Base-by-base conservation (phyloP, 148 eudicot genomes). In the Amaranthus palmeri region DNA sequence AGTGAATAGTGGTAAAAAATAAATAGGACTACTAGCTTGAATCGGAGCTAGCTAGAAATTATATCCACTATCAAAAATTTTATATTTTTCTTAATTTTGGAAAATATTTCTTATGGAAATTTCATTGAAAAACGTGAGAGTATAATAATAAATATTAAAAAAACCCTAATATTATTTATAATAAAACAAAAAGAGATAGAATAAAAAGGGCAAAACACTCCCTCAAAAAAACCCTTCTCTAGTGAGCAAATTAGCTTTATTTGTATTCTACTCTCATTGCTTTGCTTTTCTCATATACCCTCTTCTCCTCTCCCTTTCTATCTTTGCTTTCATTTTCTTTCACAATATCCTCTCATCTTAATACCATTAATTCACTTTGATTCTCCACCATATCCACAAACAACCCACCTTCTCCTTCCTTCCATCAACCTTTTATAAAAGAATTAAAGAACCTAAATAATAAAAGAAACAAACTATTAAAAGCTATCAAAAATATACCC, bases 341-440 rank as follows among this genome's bases (percentile, higher is more conserved):
- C 70, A 76, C 64, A 14, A 67, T 55, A 54, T 52, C 78, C 41
- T 69, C 59, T 78, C 59, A 73, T 58, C 77, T 61, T 67, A 58
- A 68, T 69, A 65, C 68, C 74, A 63, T 77, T 77, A 74, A 62
- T 72, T 61, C 55, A 81, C 80, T 81, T 79, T 80, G 81, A 81
- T 87, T 85, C 86, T 82, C 88, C 85, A 83, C 86, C 88, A 81
- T 76, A 75, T 74, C 70, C 49, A 62, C 77, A 75, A 81, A 85
- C 57, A 80, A 69, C 65, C 56, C 55, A 62, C 45, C 49, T 59
- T 18, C 47, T 58, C 58, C 67, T 68, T 49, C 59, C 52, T 67
- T 49, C 70, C 74, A 79, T 79, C 83, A 77, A 85, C 61, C 86
- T 87, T 87, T 87, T 73, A 59, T 82, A 79, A 84, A 75, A 80